Conservation (phyloP, 2,329 filamentous ascomycete genomes). For the Sordariomycetes sp. region DNA sequence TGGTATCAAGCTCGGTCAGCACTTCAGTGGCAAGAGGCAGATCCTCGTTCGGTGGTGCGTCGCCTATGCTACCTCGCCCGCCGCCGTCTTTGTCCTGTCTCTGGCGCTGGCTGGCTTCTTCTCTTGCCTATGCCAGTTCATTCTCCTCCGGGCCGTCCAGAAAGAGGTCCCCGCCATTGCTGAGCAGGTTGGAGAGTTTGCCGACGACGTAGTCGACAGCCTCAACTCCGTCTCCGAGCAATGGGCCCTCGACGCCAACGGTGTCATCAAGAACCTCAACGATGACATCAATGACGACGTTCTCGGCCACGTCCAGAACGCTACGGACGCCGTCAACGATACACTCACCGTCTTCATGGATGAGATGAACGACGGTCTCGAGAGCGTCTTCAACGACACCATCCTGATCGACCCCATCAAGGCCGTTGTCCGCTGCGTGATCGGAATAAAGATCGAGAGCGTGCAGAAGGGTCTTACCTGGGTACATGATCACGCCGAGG, state of each 20-base stretch:
- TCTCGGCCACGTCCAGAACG: conserved; percentile 78
- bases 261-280: conserved; percentile 62
- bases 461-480: conserved; percentile 88
- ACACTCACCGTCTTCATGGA: conserved; percentile 78
- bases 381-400: conserved; percentile 73
- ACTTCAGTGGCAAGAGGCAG: conserved; percentile 57
- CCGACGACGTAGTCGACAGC: conserved; percentile 64
- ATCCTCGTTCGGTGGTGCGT: conserved; percentile 73
- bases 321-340: conserved; percentile 72
- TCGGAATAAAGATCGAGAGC: conserved; percentile 75
- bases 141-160: conserved; percentile 65
- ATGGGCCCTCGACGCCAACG: conserved; percentile 73
- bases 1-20: conserved; percentile 61
- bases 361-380: conserved; percentile 65
- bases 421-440: conserved; percentile 77
- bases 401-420: conserved; percentile 69
- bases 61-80: conserved; percentile 77
- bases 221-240: conserved; percentile 63
- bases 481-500: conserved; percentile 79
- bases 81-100: conserved; percentile 78
- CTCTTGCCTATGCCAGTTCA: conserved; percentile 72
- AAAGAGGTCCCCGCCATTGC: conserved; percentile 69
- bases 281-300: conserved; percentile 74
- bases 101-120: conserved; percentile 76
- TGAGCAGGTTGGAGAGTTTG: conserved; percentile 67